Conservation (phyloP, 148 eudicot genomes). For the Fagopyrum esculentum region DNA sequence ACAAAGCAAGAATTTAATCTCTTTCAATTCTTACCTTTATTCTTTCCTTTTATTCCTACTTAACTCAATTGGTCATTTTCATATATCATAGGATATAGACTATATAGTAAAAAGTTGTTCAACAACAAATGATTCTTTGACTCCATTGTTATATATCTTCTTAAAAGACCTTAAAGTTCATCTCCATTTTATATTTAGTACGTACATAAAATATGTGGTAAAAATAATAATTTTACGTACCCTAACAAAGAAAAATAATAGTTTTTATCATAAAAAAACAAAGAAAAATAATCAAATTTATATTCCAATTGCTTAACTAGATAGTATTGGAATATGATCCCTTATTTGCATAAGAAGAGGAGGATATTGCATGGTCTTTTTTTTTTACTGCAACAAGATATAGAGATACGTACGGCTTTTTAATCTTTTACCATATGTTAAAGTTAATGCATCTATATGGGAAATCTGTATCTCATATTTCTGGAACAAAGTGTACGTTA, state of each 20-base stretch:
- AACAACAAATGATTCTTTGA: background rate
- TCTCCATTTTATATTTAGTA: background rate
- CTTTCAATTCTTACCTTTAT: background rate
- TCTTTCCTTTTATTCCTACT: conserved; percentile 6
- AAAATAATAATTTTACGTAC: background rate
- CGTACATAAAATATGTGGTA: background rate
- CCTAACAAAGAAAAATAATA: background rate
- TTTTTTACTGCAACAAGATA: background rate
- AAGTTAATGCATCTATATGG: background rate
- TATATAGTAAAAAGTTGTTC: background rate
- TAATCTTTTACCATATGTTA: background rate
- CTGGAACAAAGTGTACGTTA: background rate
- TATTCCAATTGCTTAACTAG: background rate
- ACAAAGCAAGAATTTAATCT: conserved; percentile 3
- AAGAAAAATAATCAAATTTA: too few relatives aligned
- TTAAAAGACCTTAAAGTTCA: background rate
- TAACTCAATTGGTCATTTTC: background rate
- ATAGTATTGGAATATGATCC: background rate
- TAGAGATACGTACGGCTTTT: background rate
- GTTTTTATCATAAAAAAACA: too few relatives aligned
- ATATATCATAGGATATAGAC: background rate
- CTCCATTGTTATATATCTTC: background rate
- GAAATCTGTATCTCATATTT: background rate
- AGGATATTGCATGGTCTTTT: background rate
- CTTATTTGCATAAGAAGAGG: background rate